Evolutionary conservation across 305 asterid genomes (phyloP), one percentile per base, ranked within the genome.

Genomic region (Fraxinus dipetala): DNA sequence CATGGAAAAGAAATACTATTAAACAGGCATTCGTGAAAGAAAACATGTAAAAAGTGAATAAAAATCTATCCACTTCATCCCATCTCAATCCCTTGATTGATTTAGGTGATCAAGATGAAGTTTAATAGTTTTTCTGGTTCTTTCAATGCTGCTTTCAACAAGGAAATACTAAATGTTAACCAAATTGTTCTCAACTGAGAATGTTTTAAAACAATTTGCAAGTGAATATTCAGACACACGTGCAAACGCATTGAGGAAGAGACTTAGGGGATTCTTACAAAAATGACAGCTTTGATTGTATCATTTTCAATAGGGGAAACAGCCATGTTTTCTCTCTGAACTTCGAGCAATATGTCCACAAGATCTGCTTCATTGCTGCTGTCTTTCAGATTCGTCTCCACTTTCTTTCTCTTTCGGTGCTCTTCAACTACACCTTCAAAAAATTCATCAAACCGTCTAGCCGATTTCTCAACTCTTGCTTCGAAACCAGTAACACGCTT

Each of bases 401-500:
- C 26, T n/a, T 56, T 56, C 2, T 16, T 56, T 18, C 26, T 10
- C 18, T 56, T 56, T 56, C 26, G 1, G 24, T 56, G 67, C 26
- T 56, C 24, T 56, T 18, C 26, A 56, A 56, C 8, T 56, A 56
- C 67, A 56, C 38, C 13, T 28, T 26, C 67, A 2, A 63, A 6
- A 48, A 80, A 76, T 56, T 38, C 75, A 26, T 79, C 86, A 74
- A 76, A 2, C 8, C 40, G 0, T 54, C 56, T 82, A 1, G 77
- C 80, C 16, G 11, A 18, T 56, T 56, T 56, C 28, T 56, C 67
- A n/a, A 56, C 67, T 5, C 31, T 83, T 0, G 77, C 80, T 45
- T 86, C 65, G 30, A 86, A 83, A 0, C 91, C 91, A 28, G 48
- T 72, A 1, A 84, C 18, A 0, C 76, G n/a, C 40, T 72, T 83